These are phyloP conservation scores for Cicer judaicum DNA, from an alignment of 306 rosid species.

Conservation along the genomic window DNA sequence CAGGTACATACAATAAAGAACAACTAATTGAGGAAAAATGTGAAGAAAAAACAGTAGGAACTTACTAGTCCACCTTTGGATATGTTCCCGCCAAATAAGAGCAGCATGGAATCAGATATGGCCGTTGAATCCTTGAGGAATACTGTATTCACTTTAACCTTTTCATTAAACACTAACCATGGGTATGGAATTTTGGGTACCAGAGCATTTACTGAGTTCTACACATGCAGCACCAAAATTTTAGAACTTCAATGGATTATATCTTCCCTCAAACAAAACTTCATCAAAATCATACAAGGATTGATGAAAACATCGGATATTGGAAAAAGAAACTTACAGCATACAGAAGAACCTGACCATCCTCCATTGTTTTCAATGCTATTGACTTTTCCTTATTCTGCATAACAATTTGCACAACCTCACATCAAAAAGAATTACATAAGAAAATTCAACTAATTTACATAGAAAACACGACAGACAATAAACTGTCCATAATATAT, in stretches of 20 bases:
- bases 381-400: conserved; percentile 93
- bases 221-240: conserved; percentile 44
- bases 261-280: conserved; percentile 38
- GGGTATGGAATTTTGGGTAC: conserved; percentile 84
- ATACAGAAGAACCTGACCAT: conserved; percentile 92
- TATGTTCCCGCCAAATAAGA: conserved; percentile 85
- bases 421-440: conserved; percentile 30
- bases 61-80: conserved; percentile 81
- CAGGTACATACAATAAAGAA: conserved; percentile 28
- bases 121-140: conserved; percentile 96
- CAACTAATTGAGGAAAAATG: conserved; percentile 29
- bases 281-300: conserved; percentile 32
- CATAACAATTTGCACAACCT: conserved; percentile 43
- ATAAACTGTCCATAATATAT: neutral
- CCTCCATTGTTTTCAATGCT: conserved; percentile 95
- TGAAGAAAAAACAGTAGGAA: conserved; percentile 36
- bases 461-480: conserved; percentile 34
- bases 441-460: conserved; percentile 31
- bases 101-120: conserved; percentile 84
- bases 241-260: conserved; percentile 40
- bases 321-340: conserved; percentile 62
- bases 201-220: conserved; percentile 90
- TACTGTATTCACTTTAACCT: conserved; percentile 92
- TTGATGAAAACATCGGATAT: conserved; percentile 28
- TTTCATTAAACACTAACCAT: conserved; percentile 95